phyloP scores from a whole-genome alignment of 306 rosid species.

The Mimosa bimucronata region DNA sequence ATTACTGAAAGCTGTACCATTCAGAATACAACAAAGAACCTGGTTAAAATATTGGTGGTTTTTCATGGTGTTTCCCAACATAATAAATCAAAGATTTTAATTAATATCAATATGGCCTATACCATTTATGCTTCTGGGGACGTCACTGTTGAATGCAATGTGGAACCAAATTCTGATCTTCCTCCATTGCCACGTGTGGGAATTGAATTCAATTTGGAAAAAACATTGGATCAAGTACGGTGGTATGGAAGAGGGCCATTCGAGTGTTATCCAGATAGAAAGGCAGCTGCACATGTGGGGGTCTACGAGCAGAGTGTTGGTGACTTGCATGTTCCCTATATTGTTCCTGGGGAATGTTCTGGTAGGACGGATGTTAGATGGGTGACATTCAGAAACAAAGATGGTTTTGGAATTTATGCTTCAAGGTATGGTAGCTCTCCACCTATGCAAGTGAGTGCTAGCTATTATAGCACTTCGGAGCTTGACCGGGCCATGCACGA shows the following conservation, averaged over 20 bases:
- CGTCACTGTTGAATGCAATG: constrained; percentile 67
- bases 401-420: constrained; percentile 86
- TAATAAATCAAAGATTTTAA: constrained; percentile 45
- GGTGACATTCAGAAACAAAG: constrained; percentile 73
- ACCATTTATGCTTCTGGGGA: constrained; percentile 79
- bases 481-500: constrained; percentile 77
- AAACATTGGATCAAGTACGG: constrained; percentile 61
- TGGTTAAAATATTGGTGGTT: constrained; percentile 52
- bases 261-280: constrained; percentile 93
- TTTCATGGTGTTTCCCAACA: constrained; percentile 57
- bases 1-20: constrained; percentile 63
- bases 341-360: constrained; percentile 84
- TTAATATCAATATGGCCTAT: constrained; percentile 60
- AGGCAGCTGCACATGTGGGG: constrained; percentile 84
- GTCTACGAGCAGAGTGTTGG: constrained; percentile 63
- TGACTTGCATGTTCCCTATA: constrained; percentile 91
- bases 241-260: constrained; percentile 99
- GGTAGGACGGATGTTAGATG: constrained; percentile 95
- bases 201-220: constrained; percentile 68
- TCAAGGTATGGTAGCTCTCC: constrained; percentile 77
- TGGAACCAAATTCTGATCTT: constrained; percentile 66
- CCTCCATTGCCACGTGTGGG: constrained; percentile 98
- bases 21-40: constrained; percentile 42
- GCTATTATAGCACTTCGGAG: constrained; percentile 75
- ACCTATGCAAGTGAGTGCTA: constrained; percentile 93